Evolutionary conservation across 306 rosid species (phyloP), one percentile per base, ranked within the genome.

Genomic region (Vachellia pachyceras): DNA sequence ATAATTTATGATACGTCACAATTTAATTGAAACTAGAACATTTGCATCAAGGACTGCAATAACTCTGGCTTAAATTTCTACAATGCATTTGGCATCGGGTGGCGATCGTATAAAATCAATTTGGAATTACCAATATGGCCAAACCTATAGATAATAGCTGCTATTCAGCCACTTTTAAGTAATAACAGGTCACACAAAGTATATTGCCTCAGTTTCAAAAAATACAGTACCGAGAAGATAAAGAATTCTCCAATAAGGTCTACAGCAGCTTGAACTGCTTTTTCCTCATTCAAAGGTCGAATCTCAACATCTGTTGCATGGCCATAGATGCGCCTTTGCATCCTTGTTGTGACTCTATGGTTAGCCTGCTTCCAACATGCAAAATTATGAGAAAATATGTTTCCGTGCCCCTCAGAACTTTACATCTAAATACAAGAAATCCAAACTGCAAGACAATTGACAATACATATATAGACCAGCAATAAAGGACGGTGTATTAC

Each of bases 161-260:
- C 41, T 40, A 77, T 23, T 40, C 64, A 79, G 55, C 37, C 33
- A 69, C 55, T 60, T 3, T 14, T 45, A 22, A 1, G 33, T 29
- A 45, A 68, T 44, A 69, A 77, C 45, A 40, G 50, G 47, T 60
- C 39, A 25, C 42, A 13, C 22, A 15, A 49, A 78, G 42, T 46
- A 44, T 33, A 44, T 23, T 20, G 66, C 50, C 69, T 44, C 72
- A 54, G 54, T 73, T 50, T 78, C 80, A 65, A 63, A 63, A 73
- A 22, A 50, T 57, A 77, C 35, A 77, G 42, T 89, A 95, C 99
- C 86, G 89, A 61, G 89, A 95, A 93, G 82, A 95, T 92, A 64
- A 95, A 95, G 85, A 89, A 11, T 88, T 95, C 99, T 54, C 97
- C 99, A 13, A 95, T 89, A 74, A 95, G 97, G 79, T 95, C 98